These are phyloP conservation scores for Phaeotremella fagi DNA, from an alignment of 768 basidiomycete genomes.

Conservation along the genomic window DNA sequence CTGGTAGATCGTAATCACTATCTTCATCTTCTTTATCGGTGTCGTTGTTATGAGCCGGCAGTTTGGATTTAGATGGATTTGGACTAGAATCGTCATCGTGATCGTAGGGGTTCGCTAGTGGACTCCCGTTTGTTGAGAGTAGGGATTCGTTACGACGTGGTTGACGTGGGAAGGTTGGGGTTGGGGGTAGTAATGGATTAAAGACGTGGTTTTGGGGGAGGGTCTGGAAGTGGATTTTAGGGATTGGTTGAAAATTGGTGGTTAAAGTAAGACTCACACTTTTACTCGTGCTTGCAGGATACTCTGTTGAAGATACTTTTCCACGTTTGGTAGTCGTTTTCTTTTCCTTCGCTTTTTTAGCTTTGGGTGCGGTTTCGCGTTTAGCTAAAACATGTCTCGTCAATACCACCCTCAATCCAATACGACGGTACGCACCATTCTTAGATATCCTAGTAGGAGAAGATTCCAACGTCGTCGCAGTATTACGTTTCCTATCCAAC, in stretches of 20 bases:
- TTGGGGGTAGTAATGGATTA: constrained; percentile 60
- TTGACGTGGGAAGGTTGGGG: constrained; percentile 57
- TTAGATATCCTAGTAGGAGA: constrained; percentile 9
- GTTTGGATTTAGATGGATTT: too few species aligned
- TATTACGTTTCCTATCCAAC: constrained; percentile 11
- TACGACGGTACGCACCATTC: constrained; percentile 14
- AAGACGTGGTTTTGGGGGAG: constrained; percentile 52
- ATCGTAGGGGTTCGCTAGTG: constrained; percentile 62
- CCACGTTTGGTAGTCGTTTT: constrained; percentile 3
- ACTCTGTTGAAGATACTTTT: constrained; percentile 2
- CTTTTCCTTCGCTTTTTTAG: constrained; percentile 2
- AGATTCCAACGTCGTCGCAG: background rate
- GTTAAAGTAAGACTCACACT: background rate
- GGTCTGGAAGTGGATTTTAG: constrained; percentile 7
- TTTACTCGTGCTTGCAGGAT: background rate
- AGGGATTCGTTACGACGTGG: constrained; percentile 71
- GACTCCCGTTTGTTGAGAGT: constrained; percentile 77
- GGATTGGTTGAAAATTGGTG: background rate
- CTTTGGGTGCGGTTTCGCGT: background rate
- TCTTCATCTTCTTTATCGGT: constrained; percentile 2
- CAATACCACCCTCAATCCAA: background rate
- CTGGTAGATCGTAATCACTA: constrained; percentile 38
- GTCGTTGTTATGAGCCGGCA: too few species aligned
- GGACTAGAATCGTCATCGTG: too few species aligned
- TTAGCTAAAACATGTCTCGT: background rate